A percentile compares a stretch with the other conserved stretches of the same genome.
Evolutionary conservation across 2,329 filamentous ascomycete species (phyloP).

Genomic region (Colletotrichum karsti): DNA sequence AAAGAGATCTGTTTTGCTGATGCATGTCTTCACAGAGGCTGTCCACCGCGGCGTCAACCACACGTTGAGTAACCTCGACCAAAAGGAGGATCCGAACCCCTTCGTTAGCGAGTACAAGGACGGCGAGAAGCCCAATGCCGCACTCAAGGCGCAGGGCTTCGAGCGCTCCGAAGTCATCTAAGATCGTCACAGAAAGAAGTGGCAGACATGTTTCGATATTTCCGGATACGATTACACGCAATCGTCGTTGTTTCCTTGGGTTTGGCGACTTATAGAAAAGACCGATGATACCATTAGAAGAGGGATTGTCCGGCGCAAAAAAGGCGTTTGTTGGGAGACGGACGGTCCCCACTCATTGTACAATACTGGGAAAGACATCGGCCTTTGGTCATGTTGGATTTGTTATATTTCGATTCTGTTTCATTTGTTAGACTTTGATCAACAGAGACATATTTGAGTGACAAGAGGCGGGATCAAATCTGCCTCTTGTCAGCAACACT

Average conservation of each 20-base stretch:
- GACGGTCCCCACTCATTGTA: constrained; percentile 18
- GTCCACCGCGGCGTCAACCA: constrained; percentile 96
- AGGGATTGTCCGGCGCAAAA: constrained; percentile 6
- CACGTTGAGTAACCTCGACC: constrained; percentile 87
- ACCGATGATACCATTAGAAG: constrained; percentile 26
- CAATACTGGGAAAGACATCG: not conserved
- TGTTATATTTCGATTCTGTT: not conserved
- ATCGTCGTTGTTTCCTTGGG: not conserved
- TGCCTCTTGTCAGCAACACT: not conserved
- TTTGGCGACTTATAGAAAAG: not conserved
- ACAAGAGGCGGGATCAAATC: not conserved
- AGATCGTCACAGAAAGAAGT: not conserved
- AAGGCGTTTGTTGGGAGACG: constrained; percentile 12
- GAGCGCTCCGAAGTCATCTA: constrained; percentile 84
- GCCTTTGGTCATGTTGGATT: not conserved
- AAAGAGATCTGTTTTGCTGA: not conserved
- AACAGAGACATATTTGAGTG: not conserved
- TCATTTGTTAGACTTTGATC: not conserved
- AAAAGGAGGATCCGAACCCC: constrained; percentile 89
- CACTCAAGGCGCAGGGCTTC: constrained; percentile 76
- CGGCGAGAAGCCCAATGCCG: constrained; percentile 71
- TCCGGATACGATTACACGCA: not conserved
- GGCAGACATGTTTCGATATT: not conserved
- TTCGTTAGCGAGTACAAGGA: constrained; percentile 87
- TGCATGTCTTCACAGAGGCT: constrained; percentile 63